Base-by-base conservation (phyloP, 768 basidiomycete species). In the Suillus occidentalis region DNA sequence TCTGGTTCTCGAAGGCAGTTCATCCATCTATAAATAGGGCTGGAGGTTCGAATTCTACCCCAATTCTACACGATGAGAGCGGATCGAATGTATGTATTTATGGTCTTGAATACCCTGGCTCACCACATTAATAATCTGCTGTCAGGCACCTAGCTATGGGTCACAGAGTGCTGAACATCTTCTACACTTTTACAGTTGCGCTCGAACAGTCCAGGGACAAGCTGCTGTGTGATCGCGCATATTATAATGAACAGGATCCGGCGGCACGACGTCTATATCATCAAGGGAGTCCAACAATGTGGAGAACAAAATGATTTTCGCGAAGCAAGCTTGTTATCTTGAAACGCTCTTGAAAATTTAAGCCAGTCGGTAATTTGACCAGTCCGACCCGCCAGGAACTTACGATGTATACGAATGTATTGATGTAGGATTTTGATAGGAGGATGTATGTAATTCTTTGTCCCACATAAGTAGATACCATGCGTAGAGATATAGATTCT, bases 1-100 rank as follows among this genome's bases (percentile, higher is more conserved):
- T 36, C 34, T 36, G 34, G 34, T 36, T 36, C 34, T 36, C 34
- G 49, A 50, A 22, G 49, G 14, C 22, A 50, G 49, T 50, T 16
- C 22, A 49, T 25, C 7, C 7, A 1, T 28, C 25, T 52, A 28
- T 52, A 28, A 52, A 28, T 52, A 52, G 4, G 14, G 0, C 49
- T 50, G 49, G 49, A 25, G 49, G 49, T 52, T 52, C 50, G 50
- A 52, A 28, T 52, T 52, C 50, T 50, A 50, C 49, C 49, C 49
- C 49, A 16, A 3, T 49, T 25, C 47, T 50, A 7, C 25, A 28
- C 50, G 25, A 52, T 52, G 25, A 52, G 25, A 28, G 50, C 50
- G 50, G 50, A 52, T 28, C 28, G 50, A 28, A 50, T 25, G 14
- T 14, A 7, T 50, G 25, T 50, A 25, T 14, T 14, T n/a, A 16